Evolutionary conservation across 1,284 basidiomycete genomes (phyloP).

Genomic region (Takashimella koratensis): DNA sequence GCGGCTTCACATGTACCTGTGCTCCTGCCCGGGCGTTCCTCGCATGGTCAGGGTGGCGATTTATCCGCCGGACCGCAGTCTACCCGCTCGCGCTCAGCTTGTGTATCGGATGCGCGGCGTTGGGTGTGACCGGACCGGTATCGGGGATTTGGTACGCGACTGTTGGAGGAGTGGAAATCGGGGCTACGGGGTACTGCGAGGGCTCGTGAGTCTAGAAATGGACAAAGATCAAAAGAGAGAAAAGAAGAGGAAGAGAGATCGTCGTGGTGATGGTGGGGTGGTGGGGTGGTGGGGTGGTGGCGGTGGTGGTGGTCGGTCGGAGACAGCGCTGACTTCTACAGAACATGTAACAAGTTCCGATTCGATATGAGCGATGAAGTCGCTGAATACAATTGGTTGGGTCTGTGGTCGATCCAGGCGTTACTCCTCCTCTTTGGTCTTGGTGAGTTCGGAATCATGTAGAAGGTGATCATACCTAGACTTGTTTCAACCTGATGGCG

Average conservation of each 20-base stretch:
- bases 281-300: background rate
- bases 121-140: background rate
- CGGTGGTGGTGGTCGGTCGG: background rate
- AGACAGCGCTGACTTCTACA: background rate
- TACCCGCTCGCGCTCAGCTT: background rate
- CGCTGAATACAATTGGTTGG: background rate
- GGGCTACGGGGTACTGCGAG: background rate
- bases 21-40: too few species aligned
- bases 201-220: background rate
- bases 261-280: background rate
- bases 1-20: too few species aligned
- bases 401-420: background rate
- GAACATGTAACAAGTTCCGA: background rate
- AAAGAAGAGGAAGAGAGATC: background rate
- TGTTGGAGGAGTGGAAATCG: background rate
- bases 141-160: background rate
- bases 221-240: too few species aligned
- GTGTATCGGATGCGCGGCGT: background rate
- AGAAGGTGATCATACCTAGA: too few species aligned
- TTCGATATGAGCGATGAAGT: background rate
- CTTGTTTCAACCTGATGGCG: too few species aligned
- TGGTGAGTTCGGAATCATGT: too few species aligned
- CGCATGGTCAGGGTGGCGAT: background rate
- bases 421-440: background rate
- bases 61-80: background rate